Evolutionary conservation across 768 basidiomycete genomes (phyloP).

Genomic region (Tricholoma sp.): DNA sequence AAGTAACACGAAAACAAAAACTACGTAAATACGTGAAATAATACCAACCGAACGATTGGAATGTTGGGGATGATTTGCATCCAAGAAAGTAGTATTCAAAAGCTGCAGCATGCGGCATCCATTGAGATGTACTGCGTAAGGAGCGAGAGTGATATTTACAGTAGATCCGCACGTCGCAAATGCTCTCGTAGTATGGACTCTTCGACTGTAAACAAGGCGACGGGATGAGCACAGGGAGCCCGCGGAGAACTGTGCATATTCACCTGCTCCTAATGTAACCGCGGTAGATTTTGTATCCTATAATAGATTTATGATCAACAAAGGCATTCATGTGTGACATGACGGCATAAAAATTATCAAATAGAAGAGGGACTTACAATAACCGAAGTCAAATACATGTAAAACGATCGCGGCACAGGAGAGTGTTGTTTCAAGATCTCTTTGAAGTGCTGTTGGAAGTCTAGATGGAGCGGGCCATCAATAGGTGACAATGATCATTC

Average conservation of each 20-base stretch:
- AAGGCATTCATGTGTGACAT: not conserved
- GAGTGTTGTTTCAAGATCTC: conserved; percentile 63
- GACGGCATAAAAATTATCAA: not conserved
- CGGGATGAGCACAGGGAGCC: not conserved
- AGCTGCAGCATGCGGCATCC: not conserved
- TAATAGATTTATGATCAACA: conserved; percentile 9
- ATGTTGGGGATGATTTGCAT: not conserved
- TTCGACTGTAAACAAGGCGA: conserved; percentile 39
- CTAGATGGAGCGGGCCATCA: conserved; percentile 28
- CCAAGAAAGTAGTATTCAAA: not conserved
- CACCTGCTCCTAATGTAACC: conserved; percentile 62
- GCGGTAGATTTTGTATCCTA: conserved; percentile 76
- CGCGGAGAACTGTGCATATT: conserved; percentile 4
- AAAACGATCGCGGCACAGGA: conserved; percentile 61
- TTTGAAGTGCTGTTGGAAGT: conserved; percentile 78
- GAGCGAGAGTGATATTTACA: conserved; percentile 34
- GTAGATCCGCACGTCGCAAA: conserved; percentile 63
- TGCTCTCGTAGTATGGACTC: conserved; percentile 71
- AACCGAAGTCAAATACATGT: conserved; percentile 71
- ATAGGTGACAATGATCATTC: conserved; percentile 1
- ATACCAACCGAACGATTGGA: not conserved
- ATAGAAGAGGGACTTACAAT: conserved; percentile 45
- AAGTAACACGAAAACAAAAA: not conserved
- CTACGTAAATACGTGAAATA: not conserved
- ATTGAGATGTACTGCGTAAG: not conserved